Percentiles rank a stretch among this genome's conserved stretches.
phyloP scores from a whole-genome alignment of 23 red algal species.

The Gracilaria domingensis region DNA sequence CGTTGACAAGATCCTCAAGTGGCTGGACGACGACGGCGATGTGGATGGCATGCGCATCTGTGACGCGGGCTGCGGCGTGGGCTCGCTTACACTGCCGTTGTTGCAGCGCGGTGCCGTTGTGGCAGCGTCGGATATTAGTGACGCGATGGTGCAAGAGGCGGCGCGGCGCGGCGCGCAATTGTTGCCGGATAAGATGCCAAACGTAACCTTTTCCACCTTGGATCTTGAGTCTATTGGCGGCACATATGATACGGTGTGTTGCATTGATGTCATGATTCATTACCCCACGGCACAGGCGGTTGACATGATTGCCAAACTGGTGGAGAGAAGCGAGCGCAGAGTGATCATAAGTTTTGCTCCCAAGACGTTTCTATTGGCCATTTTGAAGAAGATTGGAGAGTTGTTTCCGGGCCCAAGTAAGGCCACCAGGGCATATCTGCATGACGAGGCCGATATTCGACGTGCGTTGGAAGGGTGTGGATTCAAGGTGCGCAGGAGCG shows the following conservation, averaged over 20 bases:
- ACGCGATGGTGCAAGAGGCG: slow-evolving; percentile 88
- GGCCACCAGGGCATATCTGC: slow-evolving; percentile 95
- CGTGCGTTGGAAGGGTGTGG: slow-evolving; percentile 69
- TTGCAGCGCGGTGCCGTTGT: slow-evolving; percentile 75
- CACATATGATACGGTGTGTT: slow-evolving; percentile 85
- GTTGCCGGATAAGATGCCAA: slow-evolving; percentile 42
- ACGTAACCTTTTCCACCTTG: slow-evolving; percentile 60
- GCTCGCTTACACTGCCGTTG: slow-evolving; percentile 91
- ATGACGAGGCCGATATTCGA: slow-evolving; percentile 79
- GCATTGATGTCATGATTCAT: slow-evolving; percentile 99
- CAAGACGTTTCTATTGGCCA: slow-evolving; percentile 65
- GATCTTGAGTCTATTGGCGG: slow-evolving; percentile 83
- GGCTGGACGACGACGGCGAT: slow-evolving; percentile 85
- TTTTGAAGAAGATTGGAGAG: slow-evolving; percentile 95
- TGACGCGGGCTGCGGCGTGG: slow-evolving; percentile 98
- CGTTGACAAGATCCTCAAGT: slow-evolving; percentile 79
- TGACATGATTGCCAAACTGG: slow-evolving; percentile 81
- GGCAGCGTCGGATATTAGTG: slow-evolving; percentile 89
- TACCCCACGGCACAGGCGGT: slow-evolving; percentile 82
- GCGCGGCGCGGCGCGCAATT: slow-evolving; percentile 46
- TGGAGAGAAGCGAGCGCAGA: slow-evolving; percentile 42
- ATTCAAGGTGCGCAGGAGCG: slow-evolving; percentile 58
- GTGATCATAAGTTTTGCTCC: slow-evolving; percentile 95
- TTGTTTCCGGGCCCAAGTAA: slow-evolving; percentile 98
- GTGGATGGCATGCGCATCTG: slow-evolving; percentile 66